These are phyloP conservation scores for Sclerospora graminicola DNA, from an alignment of 352 stramenopile genomes.

Conservation along the genomic window DNA sequence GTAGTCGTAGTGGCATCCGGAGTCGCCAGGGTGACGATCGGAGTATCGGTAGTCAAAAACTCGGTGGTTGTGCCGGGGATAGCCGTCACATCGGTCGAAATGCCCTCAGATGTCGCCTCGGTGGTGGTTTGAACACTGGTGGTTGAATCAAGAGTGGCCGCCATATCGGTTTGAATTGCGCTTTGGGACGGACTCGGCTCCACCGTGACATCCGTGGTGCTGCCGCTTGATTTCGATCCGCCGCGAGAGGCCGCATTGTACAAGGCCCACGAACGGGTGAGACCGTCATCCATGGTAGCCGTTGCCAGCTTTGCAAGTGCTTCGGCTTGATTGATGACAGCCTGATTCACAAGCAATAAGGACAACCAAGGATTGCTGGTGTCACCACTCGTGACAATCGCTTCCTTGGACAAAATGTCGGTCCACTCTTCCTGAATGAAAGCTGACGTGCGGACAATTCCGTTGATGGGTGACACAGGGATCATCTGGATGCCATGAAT, in stretches of 20 bases:
- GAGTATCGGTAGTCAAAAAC: too few relatives aligned
- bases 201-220: conserved; percentile 2
- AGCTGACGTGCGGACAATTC: background rate
- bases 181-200: conserved; percentile 1
- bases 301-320: background rate
- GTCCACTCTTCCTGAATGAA: conserved; percentile 1
- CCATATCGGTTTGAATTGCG: too few relatives aligned
- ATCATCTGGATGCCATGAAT: conserved; percentile 81
- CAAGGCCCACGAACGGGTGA: background rate
- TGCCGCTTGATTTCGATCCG: too few relatives aligned
- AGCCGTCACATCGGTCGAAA: background rate
- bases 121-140: background rate
- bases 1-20: too few relatives aligned
- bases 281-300: conserved; percentile 1
- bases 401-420: background rate
- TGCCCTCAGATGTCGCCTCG: background rate
- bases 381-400: conserved; percentile 1
- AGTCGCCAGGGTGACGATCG: too few relatives aligned
- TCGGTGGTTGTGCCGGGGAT: background rate
- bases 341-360: background rate
- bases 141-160: too few relatives aligned
- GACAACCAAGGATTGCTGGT: background rate
- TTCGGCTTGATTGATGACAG: background rate
- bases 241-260: conserved; percentile 1
- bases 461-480: conserved; percentile 41